A percentile compares a stretch with the other conserved stretches of the same genome.
Evolutionary conservation across 1,284 basidiomycete genomes (phyloP).

Genomic region (Afroboletus lepidellus): DNA sequence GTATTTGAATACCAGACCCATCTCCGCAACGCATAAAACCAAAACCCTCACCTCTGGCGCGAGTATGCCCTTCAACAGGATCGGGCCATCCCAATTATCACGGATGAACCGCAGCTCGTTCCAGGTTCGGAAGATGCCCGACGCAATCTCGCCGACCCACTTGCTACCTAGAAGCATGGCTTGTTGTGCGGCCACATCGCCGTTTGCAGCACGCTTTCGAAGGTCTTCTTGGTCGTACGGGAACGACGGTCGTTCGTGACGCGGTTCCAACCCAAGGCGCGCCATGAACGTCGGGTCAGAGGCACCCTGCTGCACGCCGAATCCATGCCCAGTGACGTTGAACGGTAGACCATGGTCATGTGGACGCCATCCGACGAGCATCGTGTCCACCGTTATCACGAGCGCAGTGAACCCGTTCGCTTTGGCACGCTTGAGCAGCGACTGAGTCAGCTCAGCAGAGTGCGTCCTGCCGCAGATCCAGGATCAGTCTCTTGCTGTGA

Average conservation of each 20-base stretch:
- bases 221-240: constrained; percentile 53
- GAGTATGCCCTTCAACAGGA: constrained; percentile 72
- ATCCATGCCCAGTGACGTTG: constrained; percentile 60
- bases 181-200: constrained; percentile 47
- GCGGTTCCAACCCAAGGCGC: constrained; percentile 42
- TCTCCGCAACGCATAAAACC: background rate
- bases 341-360: constrained; percentile 61
- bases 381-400: constrained; percentile 69
- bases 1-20: background rate
- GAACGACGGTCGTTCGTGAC: constrained; percentile 47
- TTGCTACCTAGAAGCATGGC: constrained; percentile 46
- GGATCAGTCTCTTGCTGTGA: background rate
- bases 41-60: constrained; percentile 38
- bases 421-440: constrained; percentile 65
- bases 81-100: constrained; percentile 66
- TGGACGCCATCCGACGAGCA: constrained; percentile 66
- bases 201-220: constrained; percentile 39
- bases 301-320: constrained; percentile 41
- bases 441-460: constrained; percentile 60
- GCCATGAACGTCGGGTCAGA: constrained; percentile 76
- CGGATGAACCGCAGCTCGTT: constrained; percentile 61
- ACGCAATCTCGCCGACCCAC: constrained; percentile 58
- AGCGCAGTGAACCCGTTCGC: constrained; percentile 63
- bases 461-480: constrained; percentile 46
- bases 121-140: constrained; percentile 61